Evolutionary conservation across 148 eudicot genomes (phyloP).

Genomic region (Fagopyrum homotropicum): DNA sequence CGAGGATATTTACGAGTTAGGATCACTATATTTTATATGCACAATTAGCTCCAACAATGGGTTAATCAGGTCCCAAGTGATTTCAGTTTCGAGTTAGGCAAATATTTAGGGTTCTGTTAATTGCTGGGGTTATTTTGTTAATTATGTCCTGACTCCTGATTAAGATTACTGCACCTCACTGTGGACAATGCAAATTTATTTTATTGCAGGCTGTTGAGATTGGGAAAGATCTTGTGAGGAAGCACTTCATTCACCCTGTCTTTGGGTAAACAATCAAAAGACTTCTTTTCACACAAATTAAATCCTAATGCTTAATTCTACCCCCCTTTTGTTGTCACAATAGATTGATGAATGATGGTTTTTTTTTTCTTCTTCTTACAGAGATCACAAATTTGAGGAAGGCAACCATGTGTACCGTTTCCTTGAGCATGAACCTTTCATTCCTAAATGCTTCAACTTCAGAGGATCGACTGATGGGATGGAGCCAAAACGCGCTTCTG

Average conservation of each 20-base stretch:
- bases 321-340: not conserved
- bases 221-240: constrained; percentile 65
- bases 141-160: too few relatives aligned
- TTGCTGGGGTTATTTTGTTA: too few relatives aligned
- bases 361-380: constrained; percentile 13
- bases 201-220: constrained; percentile 63
- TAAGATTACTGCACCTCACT: too few relatives aligned
- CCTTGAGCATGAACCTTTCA: constrained; percentile 84
- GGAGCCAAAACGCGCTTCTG: constrained; percentile 55
- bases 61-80: too few relatives aligned
- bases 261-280: constrained; percentile 41
- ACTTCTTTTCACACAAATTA: not conserved
- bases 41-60: too few relatives aligned
- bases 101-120: too few relatives aligned
- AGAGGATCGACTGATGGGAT: constrained; percentile 60
- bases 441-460: constrained; percentile 73
- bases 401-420: constrained; percentile 66
- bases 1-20: not conserved
- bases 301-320: not conserved
- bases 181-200: not conserved
- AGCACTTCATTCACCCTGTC: constrained; percentile 82
- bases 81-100: too few relatives aligned
- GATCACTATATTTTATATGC: too few relatives aligned
- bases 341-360: not conserved
- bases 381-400: constrained; percentile 72